A percentile compares a stretch with the other conserved stretches of the same genome.
Evolutionary conservation across 2,329 filamentous ascomycete species (phyloP).

Genomic region (Dothideomycetes sp.): DNA sequence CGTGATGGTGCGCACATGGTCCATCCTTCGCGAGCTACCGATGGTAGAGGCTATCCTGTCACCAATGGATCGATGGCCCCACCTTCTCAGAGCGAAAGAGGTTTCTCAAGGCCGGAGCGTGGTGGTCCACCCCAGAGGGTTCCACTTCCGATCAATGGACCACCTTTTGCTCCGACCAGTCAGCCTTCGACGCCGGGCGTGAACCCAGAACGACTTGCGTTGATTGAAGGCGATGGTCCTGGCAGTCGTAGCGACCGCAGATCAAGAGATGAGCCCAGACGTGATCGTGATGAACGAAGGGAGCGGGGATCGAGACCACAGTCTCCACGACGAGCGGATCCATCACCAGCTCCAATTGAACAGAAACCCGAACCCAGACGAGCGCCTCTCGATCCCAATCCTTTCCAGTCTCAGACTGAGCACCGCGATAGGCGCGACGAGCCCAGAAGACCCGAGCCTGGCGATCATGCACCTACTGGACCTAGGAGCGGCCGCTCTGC

Average conservation of each 20-base stretch:
- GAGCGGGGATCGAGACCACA: conserved; percentile 13
- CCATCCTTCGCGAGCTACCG: conserved; percentile 4
- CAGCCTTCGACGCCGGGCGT: conserved; percentile 13
- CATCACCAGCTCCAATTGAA: conserved; percentile 26
- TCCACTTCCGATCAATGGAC: background rate
- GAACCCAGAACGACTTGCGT: conserved; percentile 32
- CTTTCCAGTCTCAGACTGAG: conserved; percentile 8
- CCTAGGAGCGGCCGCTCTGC: conserved; percentile 34
- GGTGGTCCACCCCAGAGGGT: background rate
- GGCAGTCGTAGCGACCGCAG: conserved; percentile 9
- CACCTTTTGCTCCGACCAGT: conserved; percentile 1
- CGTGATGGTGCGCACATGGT: background rate
- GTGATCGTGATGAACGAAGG: conserved; percentile 16
- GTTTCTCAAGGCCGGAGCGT: background rate
- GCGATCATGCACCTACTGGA: conserved; percentile 38
- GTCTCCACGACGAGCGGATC: conserved; percentile 18
- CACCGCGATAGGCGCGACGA: conserved; percentile 22
- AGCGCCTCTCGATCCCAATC: conserved; percentile 13
- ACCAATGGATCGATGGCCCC: conserved; percentile 4
- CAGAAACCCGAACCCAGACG: conserved; percentile 24
- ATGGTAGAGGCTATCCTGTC: conserved; percentile 5
- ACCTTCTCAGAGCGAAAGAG: background rate
- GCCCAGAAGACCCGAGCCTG: conserved; percentile 21
- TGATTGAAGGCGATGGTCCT: conserved; percentile 24
- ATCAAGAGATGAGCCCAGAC: conserved; percentile 10